Conservation (phyloP, 805 yeast species). For the Wickerhamomyces queroliae region DNA sequence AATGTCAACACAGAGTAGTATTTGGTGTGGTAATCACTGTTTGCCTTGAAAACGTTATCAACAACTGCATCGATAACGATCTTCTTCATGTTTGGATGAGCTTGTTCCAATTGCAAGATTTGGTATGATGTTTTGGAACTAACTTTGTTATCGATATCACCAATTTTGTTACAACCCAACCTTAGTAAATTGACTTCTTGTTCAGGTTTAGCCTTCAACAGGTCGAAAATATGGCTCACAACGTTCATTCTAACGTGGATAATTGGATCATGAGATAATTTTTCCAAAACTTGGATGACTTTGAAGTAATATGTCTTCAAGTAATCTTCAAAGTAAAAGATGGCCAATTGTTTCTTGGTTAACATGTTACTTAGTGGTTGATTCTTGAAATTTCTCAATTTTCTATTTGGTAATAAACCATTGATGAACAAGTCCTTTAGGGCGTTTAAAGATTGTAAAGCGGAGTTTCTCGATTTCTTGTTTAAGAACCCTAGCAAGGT, state of each 20-base stretch:
- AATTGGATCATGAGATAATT: constrained; percentile 84
- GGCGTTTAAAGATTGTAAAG: constrained; percentile 85
- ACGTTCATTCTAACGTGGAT: constrained; percentile 79
- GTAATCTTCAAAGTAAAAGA: constrained; percentile 86
- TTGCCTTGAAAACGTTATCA: constrained; percentile 70
- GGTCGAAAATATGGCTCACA: constrained; percentile 70
- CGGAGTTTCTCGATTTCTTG: constrained; percentile 90
- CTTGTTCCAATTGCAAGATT: constrained; percentile 74
- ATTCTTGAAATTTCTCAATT: constrained; percentile 72
- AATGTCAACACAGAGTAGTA: constrained; percentile 85
- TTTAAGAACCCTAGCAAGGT: constrained; percentile 72
- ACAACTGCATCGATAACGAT: constrained; percentile 74
- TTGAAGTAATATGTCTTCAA: constrained; percentile 72
- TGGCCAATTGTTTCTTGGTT: constrained; percentile 52
- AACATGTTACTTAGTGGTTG: constrained; percentile 45
- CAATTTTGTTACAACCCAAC: constrained; percentile 88
- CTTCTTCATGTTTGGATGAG: constrained; percentile 93
- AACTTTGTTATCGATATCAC: constrained; percentile 88
- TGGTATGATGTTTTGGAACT: constrained; percentile 83
- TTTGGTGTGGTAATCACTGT: constrained; percentile 78
- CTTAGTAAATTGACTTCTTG: constrained; percentile 90
- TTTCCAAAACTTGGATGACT: constrained; percentile 72
- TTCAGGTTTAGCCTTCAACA: constrained; percentile 84
- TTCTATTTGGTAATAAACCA: constrained; percentile 84
- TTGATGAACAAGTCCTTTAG: constrained; percentile 80